These are phyloP conservation scores for Exserohilum rostratum DNA, from an alignment of 2,329 filamentous ascomycete genomes.

Conservation along the genomic window DNA sequence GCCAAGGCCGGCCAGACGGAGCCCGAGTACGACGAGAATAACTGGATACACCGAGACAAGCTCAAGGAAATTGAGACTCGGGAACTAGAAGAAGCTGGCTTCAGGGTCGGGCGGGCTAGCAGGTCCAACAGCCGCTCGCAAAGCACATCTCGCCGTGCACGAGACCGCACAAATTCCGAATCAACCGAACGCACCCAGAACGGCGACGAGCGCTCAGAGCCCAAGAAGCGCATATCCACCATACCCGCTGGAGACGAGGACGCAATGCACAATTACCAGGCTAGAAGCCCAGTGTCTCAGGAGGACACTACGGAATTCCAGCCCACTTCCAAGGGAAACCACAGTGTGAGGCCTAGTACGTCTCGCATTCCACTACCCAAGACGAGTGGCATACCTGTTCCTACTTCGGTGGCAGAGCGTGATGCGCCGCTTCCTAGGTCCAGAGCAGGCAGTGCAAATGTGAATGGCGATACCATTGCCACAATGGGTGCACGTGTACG, in stretches of 20 bases:
- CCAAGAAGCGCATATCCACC: slow-evolving; percentile 43
- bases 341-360: slow-evolving; percentile 59
- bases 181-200: slow-evolving; percentile 28
- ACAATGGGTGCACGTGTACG: slow-evolving; percentile 69
- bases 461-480: slow-evolving; percentile 64
- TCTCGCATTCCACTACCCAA: slow-evolving; percentile 90
- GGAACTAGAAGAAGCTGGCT: slow-evolving; percentile 79
- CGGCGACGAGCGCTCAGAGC: slow-evolving; percentile 38
- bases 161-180: slow-evolving; percentile 44
- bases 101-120: slow-evolving; percentile 59
- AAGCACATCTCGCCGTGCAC: slow-evolving; percentile 32
- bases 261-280: slow-evolving; percentile 24
- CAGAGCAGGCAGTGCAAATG: slow-evolving; percentile 61
- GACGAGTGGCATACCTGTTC: slow-evolving; percentile 76
- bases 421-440: slow-evolving; percentile 71
- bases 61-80: slow-evolving; percentile 79
- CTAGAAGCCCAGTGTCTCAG: slow-evolving; percentile 76
- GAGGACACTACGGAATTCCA: slow-evolving; percentile 72
- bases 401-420: slow-evolving; percentile 73
- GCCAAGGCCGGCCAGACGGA: slow-evolving; percentile 22
- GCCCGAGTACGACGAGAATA: slow-evolving; percentile 62
- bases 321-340: slow-evolving; percentile 52
- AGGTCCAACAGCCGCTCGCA: slow-evolving; percentile 48
- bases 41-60: slow-evolving; percentile 89
- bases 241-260: slow-evolving; percentile 55